Evolutionary conservation across 2,329 filamentous ascomycete species (phyloP), one percentile per base, ranked within the genome.

Genomic region (Epichloe sylvatica): DNA sequence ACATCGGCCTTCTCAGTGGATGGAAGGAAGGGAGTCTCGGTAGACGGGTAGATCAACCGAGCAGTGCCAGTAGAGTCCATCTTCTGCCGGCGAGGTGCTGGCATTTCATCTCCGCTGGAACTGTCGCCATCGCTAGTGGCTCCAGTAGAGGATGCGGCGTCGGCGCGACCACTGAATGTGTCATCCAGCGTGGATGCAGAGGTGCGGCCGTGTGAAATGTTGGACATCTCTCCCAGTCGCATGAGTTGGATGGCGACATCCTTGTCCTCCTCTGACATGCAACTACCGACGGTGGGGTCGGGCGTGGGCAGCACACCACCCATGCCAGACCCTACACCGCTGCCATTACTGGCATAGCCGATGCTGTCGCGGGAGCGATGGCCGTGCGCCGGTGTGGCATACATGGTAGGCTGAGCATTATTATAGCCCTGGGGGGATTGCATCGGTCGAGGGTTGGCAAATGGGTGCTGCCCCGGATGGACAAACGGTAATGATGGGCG

Each of bases 211-310:
- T 95, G 87, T 2, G 89, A 94, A 61, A 94, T 84, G 64, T 94
- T 94, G 50, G 89, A 92, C 58, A 90, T 87, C 64, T 96, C 90
- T 43, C 92, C 90, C 49, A 98, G 78, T 58, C 91, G 85, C 83
- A 98, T 97, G 60, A 98, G 75, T 69, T 97, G 92, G 63, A 96
- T 83, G 51, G 92, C 92, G 54, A 97, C 92, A 67, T 98, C 92
- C 62, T 83, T 83, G 58, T 83, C 80, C 67, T 98, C 92, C 64
- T 98, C 92, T 13, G 91, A 97, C 66, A 98, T 91, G 66, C 88
- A 94, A 68, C 91, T 97, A 49, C 87, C 87, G 58, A 97, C 86
- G 12, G 92, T 98, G n/a, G 91, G 91, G 60, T 97, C 92, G 25
- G 92, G 92, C 2, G 92, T 98, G 19, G 90, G 90, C 55, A 96